Conservation (phyloP, 1,284 basidiomycete genomes). For the Austroboletus novae-zelandiae region DNA sequence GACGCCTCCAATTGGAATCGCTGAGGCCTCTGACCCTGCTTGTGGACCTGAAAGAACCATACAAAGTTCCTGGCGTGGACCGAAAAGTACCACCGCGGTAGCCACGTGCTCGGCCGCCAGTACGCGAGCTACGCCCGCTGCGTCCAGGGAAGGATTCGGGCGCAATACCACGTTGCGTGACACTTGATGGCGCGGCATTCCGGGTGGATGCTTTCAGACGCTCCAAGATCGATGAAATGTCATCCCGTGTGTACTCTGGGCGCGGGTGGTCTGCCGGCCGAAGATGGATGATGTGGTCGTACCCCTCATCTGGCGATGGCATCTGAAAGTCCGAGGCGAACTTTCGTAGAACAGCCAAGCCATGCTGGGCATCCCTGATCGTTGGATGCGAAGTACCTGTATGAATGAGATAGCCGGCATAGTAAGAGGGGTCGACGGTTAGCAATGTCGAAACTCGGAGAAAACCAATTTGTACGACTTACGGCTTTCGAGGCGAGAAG, state of each 20-base stretch:
- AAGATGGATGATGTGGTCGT: slow-evolving; percentile 56
- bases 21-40: slow-evolving; percentile 18
- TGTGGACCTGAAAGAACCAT: slow-evolving; percentile 11
- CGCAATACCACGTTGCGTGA: slow-evolving; percentile 4
- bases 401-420: slow-evolving; percentile 6
- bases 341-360: slow-evolving; percentile 53
- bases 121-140: slow-evolving; percentile 9
- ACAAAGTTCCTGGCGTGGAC: slow-evolving; percentile 9
- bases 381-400: slow-evolving; percentile 68
- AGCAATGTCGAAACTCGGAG: slow-evolving; percentile 6
- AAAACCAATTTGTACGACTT: slow-evolving; percentile 23
- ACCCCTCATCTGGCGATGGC: slow-evolving; percentile 57
- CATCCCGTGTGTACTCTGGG: slow-evolving; percentile 47
- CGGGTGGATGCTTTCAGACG: slow-evolving; percentile 41
- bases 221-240: slow-evolving; percentile 49
- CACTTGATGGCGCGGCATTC: slow-evolving; percentile 7
- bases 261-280: slow-evolving; percentile 49
- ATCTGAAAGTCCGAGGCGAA: slow-evolving; percentile 56
- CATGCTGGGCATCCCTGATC: slow-evolving; percentile 56
- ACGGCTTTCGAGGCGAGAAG: slow-evolving; percentile 49
- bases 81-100: slow-evolving; percentile 12
- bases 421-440: background rate
- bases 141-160: slow-evolving; percentile 9
- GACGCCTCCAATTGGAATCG: slow-evolving; percentile 19
- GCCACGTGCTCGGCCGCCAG: slow-evolving; percentile 23